Evolutionary conservation across 352 stramenopile genomes (phyloP), one percentile per base, ranked within the genome.

Genomic region (Pythium sukuiense): DNA sequence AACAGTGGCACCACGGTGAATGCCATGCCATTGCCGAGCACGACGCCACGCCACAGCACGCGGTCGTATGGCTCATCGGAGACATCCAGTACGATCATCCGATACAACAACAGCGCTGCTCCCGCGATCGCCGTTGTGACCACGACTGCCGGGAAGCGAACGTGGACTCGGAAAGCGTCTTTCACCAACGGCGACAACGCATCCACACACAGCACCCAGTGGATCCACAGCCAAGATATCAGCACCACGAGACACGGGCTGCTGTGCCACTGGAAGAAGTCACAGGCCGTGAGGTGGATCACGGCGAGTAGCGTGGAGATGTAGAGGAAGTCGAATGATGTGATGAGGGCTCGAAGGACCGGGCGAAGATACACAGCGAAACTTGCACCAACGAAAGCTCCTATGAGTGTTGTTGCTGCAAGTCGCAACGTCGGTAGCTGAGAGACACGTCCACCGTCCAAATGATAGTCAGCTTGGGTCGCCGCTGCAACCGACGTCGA

Each of bases 191-290:
- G 61, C 6, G 61, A 55, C 9, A 68, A 3, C 12, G 53, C 61
- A 14, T 68, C 61, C n/a, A 62, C 30, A 3, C 39, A 57, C 53
- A 68, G 11, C 1, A 35, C 61, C 61, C 61, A 67, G 53, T 68
- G 61, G 54, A 68, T 52, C 61, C 61, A 68, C 43, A 61, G 45
- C 61, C 61, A 68, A 53, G 61, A 67, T 3, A 32, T 39, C 12
- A 18, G 5, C 29, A 61, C 32, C 2, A 52, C 27, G 6, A 57
- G 26, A 27, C 55, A 50, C 53, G n/a, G 54, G 13, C 39, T 50
- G 11, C 7, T n/a, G 18, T 62, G 24, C 69, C 69, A 72, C 32
- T 41, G 30, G 13, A 59, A 58, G 29, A 64, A 60, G 54, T 58
- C 60, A n/a, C 33, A 58, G 2, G 56, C 33, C 6, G 59, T 61